Base-by-base conservation (phyloP, 2,329 filamentous ascomycete genomes). In the Clonostachys byssicola region DNA sequence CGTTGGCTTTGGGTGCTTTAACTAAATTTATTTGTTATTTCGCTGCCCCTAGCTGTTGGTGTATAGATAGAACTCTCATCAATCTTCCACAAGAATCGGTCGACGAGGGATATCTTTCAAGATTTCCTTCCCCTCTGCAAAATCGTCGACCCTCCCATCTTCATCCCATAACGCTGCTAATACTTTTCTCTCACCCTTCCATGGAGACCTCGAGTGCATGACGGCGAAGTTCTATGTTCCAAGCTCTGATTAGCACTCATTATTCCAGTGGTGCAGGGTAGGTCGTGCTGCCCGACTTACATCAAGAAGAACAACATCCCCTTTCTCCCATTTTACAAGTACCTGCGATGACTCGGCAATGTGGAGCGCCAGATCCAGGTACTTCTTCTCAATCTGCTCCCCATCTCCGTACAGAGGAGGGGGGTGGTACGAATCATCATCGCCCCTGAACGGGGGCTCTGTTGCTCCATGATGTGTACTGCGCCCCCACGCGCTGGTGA, bases 401-500 rank as follows among this genome's bases (percentile, higher is more conserved):
- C 60, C 59, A 35, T 65, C 59, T 3, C 60, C 60, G 35, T 58
- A 63, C 17, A 54, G 50, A 1, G 60, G 61, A 14, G 61, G 63
- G 5, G 63, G 61, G 40, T 66, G 62, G 30, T 66, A 66, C 3
- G 59, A 61, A n/a, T 49, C 56, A 39, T 65, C 60, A 39, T 65
- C 60, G 5, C 60, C 61, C 14, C 51, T 54, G 46, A 62, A 63
- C 0, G 62, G 61, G 10, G 56, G 54, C 17, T 54, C 49, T 2
- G 62, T 65, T 33, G 61, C 63, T 13, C 62, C 61, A 43, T 64
- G 63, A 33, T 61, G 55, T 14, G 46, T 54, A 42, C 60, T 65
- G 12, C 61, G 56, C 5, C 61, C 63, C 62, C 62, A 66, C 3
- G 62, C 62, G 14, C 57, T 61, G 8, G 64, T 65, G n/a, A 66